A percentile compares a stretch with the other conserved stretches of the same genome.
Evolutionary conservation across 1,139 yeast genomes (phyloP).

Genomic region (Hemisphaericaspora lyxosophila): DNA sequence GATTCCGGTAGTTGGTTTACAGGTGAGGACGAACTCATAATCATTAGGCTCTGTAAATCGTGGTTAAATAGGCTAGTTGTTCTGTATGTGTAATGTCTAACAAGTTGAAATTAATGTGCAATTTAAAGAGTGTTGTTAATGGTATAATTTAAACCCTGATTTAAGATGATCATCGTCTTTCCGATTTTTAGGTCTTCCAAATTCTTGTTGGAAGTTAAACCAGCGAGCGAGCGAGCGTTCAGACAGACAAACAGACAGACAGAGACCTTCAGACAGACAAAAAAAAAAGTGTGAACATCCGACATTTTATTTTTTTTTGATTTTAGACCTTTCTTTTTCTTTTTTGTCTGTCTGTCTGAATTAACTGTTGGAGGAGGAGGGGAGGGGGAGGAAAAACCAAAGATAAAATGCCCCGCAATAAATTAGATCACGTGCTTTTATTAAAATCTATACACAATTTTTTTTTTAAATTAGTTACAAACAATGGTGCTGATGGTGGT

Average conservation of each 20-base stretch:
- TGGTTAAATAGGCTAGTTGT: too few species aligned
- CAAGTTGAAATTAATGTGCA: neutral
- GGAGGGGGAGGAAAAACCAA: neutral
- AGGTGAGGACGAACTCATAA: neutral
- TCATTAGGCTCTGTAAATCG: conserved; percentile 1
- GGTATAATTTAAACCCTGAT: neutral
- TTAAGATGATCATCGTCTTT: conserved; percentile 3
- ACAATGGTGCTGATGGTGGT: too few species aligned
- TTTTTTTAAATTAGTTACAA: too few species aligned
- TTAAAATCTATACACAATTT: neutral
- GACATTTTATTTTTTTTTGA: neutral
- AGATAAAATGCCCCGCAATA: neutral
- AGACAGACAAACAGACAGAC: too few species aligned
- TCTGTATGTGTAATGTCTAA: neutral
- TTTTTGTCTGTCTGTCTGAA: neutral
- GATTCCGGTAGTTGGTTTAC: conserved; percentile 1
- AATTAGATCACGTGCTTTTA: neutral
- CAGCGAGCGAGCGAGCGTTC: too few species aligned
- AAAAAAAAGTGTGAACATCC: neutral
- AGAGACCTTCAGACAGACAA: neutral
- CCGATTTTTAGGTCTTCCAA: neutral
- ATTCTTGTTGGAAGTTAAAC: neutral
- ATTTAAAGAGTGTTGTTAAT: too few species aligned
- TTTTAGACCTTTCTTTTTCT: too few species aligned
- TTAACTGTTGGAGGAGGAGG: neutral